Conservation (phyloP, 805 yeast genomes). For the Saturnispora serradocipensis region DNA sequence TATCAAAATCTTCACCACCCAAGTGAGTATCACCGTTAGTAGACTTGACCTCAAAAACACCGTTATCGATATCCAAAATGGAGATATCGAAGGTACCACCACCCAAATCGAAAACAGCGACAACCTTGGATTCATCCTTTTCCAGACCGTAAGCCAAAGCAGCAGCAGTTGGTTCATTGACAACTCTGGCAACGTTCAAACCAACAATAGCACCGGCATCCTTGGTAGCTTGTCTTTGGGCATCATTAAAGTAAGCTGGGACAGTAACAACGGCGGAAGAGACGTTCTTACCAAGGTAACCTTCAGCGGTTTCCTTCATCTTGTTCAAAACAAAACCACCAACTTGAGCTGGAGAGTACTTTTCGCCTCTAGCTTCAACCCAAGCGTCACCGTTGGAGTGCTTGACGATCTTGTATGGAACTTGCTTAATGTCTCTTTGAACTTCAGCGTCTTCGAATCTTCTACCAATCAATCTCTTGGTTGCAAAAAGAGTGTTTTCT, state of each 20-base stretch:
- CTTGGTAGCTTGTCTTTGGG: constrained; percentile 90
- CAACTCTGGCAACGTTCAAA: constrained; percentile 80
- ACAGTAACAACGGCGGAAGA: constrained; percentile 88
- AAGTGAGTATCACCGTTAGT: constrained; percentile 94
- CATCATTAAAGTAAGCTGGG: constrained; percentile 85
- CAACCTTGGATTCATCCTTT: constrained; percentile 46
- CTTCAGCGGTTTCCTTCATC: constrained; percentile 98
- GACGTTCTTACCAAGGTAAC: constrained; percentile 77
- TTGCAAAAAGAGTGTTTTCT: constrained; percentile 70
- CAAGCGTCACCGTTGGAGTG: constrained; percentile 64
- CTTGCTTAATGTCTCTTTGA: constrained; percentile 52
- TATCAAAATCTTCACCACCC: constrained; percentile 92
- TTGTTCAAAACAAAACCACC: constrained; percentile 75
- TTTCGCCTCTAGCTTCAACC: constrained; percentile 40
- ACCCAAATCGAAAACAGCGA: constrained; percentile 96
- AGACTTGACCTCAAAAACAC: constrained; percentile 96
- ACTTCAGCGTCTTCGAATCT: constrained; percentile 60
- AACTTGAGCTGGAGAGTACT: constrained; percentile 60
- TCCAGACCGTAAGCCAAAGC: constrained; percentile 94
- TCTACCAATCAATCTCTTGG: constrained; percentile 74
- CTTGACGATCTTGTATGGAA: constrained; percentile 55
- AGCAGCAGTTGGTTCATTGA: constrained; percentile 88
- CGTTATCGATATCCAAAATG: constrained; percentile 91
- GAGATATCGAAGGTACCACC: constrained; percentile 99
- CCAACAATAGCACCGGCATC: constrained; percentile 98